Conservation (phyloP, 208 protist genomes). For the Acanthamoeba royreba region DNA sequence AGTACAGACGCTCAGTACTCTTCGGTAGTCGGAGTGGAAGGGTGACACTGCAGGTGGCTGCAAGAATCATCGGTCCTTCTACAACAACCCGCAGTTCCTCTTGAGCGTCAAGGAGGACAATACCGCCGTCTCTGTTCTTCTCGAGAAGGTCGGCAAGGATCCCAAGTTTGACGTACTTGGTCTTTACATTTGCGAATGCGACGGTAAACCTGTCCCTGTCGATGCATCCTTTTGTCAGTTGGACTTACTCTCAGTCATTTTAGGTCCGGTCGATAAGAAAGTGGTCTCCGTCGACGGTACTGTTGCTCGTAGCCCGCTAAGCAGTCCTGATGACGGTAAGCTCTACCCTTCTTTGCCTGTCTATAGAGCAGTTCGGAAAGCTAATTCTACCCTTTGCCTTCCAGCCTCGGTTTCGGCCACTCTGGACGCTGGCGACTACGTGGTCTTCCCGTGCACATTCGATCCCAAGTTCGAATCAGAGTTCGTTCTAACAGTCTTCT, state of each 20-base stretch:
- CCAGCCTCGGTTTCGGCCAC: neutral
- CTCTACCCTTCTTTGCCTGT: too few species aligned
- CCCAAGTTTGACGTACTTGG: neutral
- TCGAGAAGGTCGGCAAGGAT: neutral
- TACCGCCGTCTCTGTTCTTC: neutral
- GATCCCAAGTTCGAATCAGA: constrained; percentile 13
- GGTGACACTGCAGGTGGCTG: neutral
- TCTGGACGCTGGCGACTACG: constrained; percentile 33
- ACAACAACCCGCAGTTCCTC: constrained; percentile 36
- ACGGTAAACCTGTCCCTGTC: neutral
- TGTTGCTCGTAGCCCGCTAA: neutral
- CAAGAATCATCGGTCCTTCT: constrained; percentile 21
- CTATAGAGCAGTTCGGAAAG: too few species aligned
- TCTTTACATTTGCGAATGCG: neutral
- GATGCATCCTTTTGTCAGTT: neutral
- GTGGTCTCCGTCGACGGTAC: neutral
- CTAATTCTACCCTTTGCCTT: too few species aligned
- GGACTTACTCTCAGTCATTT: neutral
- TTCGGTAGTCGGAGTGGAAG: neutral
- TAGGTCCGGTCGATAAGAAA: neutral
- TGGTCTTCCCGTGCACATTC: constrained; percentile 37
- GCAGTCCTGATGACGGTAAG: constrained; percentile 20
- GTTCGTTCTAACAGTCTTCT: neutral
- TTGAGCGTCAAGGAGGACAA: constrained; percentile 11
- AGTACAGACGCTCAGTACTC: too few species aligned